These are phyloP conservation scores for Fusarium caatingaense DNA, from an alignment of 2,329 filamentous ascomycete genomes.

Conservation along the genomic window DNA sequence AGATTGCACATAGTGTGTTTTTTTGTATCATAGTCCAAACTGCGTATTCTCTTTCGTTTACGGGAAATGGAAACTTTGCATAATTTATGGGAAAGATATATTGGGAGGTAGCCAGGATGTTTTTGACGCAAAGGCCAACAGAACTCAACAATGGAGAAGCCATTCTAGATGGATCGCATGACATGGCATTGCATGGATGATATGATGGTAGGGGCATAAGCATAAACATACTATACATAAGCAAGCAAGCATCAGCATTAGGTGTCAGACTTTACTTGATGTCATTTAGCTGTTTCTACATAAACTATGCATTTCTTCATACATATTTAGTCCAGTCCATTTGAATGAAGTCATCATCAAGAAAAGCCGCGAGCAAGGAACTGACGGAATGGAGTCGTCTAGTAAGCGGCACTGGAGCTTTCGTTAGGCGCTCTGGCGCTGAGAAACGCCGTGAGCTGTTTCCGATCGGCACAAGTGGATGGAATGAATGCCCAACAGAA, in stretches of 20 bases:
- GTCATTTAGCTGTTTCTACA: constrained; percentile 11
- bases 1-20: constrained; percentile 16
- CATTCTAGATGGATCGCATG: constrained; percentile 17
- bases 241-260: constrained; percentile 18
- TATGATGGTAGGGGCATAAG: constrained; percentile 26
- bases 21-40: constrained; percentile 16
- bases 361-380: constrained; percentile 7
- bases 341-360: constrained; percentile 12
- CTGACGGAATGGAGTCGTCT: constrained; percentile 15
- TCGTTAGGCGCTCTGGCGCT: neutral
- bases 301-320: constrained; percentile 7
- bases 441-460: neutral
- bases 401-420: neutral
- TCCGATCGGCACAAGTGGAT: constrained; percentile 16
- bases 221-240: constrained; percentile 4
- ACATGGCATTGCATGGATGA: constrained; percentile 14
- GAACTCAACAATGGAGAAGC: constrained; percentile 22
- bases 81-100: neutral
- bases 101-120: neutral
- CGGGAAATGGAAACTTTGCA: constrained; percentile 10
- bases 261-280: constrained; percentile 6
- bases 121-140: constrained; percentile 31
- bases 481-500: constrained; percentile 32
- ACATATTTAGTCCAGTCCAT: neutral
- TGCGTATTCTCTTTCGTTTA: constrained; percentile 12